Conservation (phyloP, 2,329 filamentous ascomycete genomes). For the Ilyonectria robusta region DNA sequence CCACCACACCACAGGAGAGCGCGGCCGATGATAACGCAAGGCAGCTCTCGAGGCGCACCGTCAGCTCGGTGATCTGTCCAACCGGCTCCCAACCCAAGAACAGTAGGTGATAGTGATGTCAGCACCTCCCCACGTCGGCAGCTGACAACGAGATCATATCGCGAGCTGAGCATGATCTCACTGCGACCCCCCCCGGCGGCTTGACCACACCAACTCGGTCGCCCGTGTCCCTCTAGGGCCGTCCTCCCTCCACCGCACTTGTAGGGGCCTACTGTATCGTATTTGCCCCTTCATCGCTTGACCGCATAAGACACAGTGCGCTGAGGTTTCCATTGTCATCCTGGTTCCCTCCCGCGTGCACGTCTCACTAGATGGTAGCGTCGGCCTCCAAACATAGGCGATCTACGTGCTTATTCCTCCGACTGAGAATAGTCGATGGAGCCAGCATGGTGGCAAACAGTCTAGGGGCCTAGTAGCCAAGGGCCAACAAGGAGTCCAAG, state of each 20-base stretch:
- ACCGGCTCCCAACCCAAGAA: conserved; percentile 30
- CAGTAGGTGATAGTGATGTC: conserved; percentile 41
- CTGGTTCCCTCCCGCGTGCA: conserved; percentile 47
- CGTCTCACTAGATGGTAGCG: conserved; percentile 44
- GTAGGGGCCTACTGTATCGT: conserved; percentile 24
- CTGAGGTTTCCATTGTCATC: conserved; percentile 37
- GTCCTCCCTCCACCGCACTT: neutral
- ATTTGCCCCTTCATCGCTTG: conserved; percentile 42
- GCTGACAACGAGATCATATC: conserved; percentile 36
- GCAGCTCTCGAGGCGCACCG: conserved; percentile 34
- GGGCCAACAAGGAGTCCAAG: neutral
- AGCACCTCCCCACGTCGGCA: conserved; percentile 38
- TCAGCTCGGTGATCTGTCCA: conserved; percentile 33
- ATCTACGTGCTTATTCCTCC: conserved; percentile 42
- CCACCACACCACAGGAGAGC: conserved; percentile 25
- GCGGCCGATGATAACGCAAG: conserved; percentile 21
- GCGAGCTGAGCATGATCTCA: conserved; percentile 34
- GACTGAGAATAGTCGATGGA: neutral
- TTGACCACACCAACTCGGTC: conserved; percentile 5
- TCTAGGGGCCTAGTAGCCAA: neutral
- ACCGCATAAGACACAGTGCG: conserved; percentile 40
- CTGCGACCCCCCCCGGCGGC: conserved; percentile 23
- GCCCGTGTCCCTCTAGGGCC: conserved; percentile 3
- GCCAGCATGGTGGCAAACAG: neutral
- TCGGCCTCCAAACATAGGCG: conserved; percentile 35